Percentiles rank a stretch among this genome's conserved stretches.
Evolutionary conservation across 345 rosid genomes (phyloP).

Genomic region (Sisymbrium irio): DNA sequence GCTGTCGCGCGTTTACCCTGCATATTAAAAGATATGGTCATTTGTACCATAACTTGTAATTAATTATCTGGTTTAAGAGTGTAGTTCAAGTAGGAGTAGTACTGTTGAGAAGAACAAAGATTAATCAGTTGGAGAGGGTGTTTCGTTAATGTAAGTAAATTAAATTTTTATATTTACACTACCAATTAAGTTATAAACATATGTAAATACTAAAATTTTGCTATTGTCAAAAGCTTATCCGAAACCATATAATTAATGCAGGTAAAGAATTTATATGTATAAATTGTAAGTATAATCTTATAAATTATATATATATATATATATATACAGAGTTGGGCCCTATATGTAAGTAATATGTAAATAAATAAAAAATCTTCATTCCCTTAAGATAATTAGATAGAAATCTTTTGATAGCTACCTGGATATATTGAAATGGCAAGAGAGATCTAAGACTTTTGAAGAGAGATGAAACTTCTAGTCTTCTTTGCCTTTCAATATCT

Average conservation of each 20-base stretch:
- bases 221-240: background rate
- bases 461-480: conserved; percentile 34
- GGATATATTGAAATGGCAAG: conserved; percentile 35
- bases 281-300: background rate
- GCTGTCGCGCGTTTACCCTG: conserved; percentile 35
- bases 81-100: background rate
- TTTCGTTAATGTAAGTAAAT: background rate
- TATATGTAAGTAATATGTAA: background rate
- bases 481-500: conserved; percentile 35
- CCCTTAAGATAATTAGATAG: background rate
- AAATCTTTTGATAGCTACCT: conserved; percentile 9
- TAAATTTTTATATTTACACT: too few relatives aligned
- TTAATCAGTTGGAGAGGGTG: background rate
- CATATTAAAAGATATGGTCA: background rate
- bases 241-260: background rate
- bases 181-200: too few relatives aligned
- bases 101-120: background rate
- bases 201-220: background rate
- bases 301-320: background rate
- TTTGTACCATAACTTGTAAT: background rate
- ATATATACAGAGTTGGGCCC: background rate
- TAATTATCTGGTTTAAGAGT: background rate
- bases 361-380: too few relatives aligned
- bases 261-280: background rate
- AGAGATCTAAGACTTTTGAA: conserved; percentile 32